Evolutionary conservation across 306 rosid genomes (phyloP), one percentile per base, ranked within the genome.

Genomic region (Malus sieversii): DNA sequence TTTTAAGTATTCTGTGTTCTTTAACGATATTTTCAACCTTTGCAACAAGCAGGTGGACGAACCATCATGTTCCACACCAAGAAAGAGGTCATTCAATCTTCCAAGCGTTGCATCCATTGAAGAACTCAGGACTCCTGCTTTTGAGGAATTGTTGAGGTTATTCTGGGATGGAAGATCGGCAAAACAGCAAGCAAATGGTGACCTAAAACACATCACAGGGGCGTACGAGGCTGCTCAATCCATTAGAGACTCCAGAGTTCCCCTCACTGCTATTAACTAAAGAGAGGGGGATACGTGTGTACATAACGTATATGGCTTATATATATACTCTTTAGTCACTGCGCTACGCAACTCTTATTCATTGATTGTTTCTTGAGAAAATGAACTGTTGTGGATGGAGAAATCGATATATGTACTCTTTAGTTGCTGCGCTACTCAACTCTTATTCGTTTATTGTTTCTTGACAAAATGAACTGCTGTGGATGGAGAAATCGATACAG

Each of bases 21-120:
- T 4, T 66, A 74, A 64, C 70, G 16, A 62, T 25, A 53, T 60
- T 42, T 48, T 75, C 65, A 60, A 71, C 23, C 16, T 57, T 58
- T 51, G 15, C 55, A 57, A 71, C 70, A 35, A 74, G 4, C 81
- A 96, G 99, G 96, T 96, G 63, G 98, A 96, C 30, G 98, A 92
- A 86, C 97, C 98, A 75, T 96, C 99, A 59, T 96, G 99, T 87
- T 96, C 99, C 72, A 96, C 96, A n/a, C 99, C 98, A 8, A 88
- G 87, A 81, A 89, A 87, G 81, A 90, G 99, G 79, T 83, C 88
- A 29, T 90, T 96, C 86, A 92, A 90, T 85, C 87, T 96, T 74
- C 98, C 98, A 0, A 90, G 94, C 62, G 80, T 88, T 60, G 82
- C 87, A 45, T 90, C 99, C 33, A 88, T 96, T 52, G 99, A 96